A percentile compares a stretch with the other conserved stretches of the same genome.
phyloP scores from a whole-genome alignment of 805 yeast species.

The Starmerella roubikii region DNA sequence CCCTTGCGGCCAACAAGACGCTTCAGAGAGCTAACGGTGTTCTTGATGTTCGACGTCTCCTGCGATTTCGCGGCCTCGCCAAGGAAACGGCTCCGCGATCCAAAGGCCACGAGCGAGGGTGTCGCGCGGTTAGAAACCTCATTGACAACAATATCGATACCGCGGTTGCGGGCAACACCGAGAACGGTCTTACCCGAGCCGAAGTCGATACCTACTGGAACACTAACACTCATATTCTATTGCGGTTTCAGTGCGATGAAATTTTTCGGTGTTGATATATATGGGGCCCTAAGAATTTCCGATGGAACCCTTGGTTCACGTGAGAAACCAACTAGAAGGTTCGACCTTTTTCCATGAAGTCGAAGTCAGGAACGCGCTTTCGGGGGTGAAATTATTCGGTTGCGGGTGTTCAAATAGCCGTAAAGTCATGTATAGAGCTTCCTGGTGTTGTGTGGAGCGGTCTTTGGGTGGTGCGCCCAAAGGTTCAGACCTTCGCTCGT shows the following conservation, averaged over 20 bases:
- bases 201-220: constrained; percentile 80
- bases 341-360: too few relatives aligned
- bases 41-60: constrained; percentile 90
- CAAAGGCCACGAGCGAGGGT: constrained; percentile 85
- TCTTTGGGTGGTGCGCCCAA: too few relatives aligned
- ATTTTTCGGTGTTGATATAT: constrained; percentile 1
- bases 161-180: constrained; percentile 92
- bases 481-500: too few relatives aligned
- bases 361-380: too few relatives aligned
- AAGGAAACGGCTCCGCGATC: constrained; percentile 71
- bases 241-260: not conserved
- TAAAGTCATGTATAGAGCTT: too few relatives aligned
- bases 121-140: constrained; percentile 97
- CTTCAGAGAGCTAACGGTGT: constrained; percentile 90
- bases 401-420: too few relatives aligned
- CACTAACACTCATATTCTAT: constrained; percentile 20
- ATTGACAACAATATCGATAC: constrained; percentile 94
- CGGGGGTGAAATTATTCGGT: too few relatives aligned
- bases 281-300: too few relatives aligned
- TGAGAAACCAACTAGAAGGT: too few relatives aligned
- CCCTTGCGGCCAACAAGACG: constrained; percentile 73
- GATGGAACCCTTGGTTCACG: too few relatives aligned
- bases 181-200: constrained; percentile 90
- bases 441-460: too few relatives aligned
- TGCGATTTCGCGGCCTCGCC: constrained; percentile 96